Base-by-base conservation (phyloP, 164 flowering plant species). In the Saururus chinensis region DNA sequence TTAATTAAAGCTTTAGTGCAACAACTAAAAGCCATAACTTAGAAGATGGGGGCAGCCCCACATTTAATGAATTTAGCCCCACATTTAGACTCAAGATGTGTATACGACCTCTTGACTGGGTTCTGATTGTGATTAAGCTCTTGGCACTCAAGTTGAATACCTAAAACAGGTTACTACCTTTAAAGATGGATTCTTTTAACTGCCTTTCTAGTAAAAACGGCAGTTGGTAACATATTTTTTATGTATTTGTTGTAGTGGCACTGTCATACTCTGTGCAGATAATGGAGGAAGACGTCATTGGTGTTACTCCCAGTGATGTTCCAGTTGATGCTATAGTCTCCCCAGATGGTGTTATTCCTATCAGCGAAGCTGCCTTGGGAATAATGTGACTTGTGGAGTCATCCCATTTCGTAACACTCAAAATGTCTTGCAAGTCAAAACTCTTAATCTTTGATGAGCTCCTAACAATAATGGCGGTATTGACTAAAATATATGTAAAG, bases 191-290 rank as follows among this genome's bases (percentile, higher is more conserved):
- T 20, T 58, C n/a, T 26, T 19, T 35, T 8, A 8, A 14, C 21
- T 58, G 16, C 8, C 20, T 30, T 26, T n/a, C n/a, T n/a, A n/a
- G n/a, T n/a, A n/a, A n/a, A 20, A 7, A 37, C 20, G n/a, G n/a
- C n/a, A n/a, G n/a, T n/a, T n/a, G n/a, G n/a, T 17, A 12, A 20
- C 24, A 13, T 53, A 19, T 26, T 23, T 55, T 14, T 9, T 17
- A 35, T n/a, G n/a, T n/a, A n/a, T 61, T 25, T 73, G 64, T 55
- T 75, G 75, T 80, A 95, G 99, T 95, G 78, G 95, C 96, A 24
- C 78, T 95, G 58, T 81, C 99, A 37, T 95, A 95, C 66, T 84
- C 90, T 59, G 22, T 64, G 41, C 99, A 95, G 70, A 89, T 95
- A 62, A 21, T 87, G 78, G 96, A 89, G 61, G 88, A 84, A n/a